Base-by-base conservation (phyloP, 148 eudicot species). In the Diospyros kaki region DNA sequence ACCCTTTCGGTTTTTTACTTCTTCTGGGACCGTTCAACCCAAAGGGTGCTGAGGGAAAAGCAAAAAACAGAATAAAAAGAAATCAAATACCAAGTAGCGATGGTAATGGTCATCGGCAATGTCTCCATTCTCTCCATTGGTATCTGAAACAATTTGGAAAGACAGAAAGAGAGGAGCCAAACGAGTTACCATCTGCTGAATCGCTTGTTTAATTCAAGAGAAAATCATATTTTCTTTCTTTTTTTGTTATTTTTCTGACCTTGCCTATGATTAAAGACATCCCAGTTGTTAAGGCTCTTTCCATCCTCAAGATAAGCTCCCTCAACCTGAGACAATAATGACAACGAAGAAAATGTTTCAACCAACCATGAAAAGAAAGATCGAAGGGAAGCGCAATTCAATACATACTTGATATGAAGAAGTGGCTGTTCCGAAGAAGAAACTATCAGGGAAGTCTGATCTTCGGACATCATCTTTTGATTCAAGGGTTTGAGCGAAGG, bases 61-160 rank as follows among this genome's bases (percentile, higher is more conserved):
- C 10, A 0, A 6, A 18, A 11, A 3, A 18, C 46, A 8, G 17
- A 58, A 41, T 6, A 6, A 44, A 9, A 3, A 14, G 2, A 65
- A 51, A 50, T 58, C 13, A 8, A 1, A 7, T 86, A 90, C 98
- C 88, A 86, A 60, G 80, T 87, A 94, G 12, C 80, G 89, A 79
- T 89, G 95, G 77, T 91, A 94, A 66, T 94, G 91, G 77, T 94
- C 89, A 71, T 88, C 89, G 18, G 93, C 96, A 3, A 94, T 50
- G 60, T 88, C 90, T 66, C 90, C 98, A 74, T 78, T 88, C 14
- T 75, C 88, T 62, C 81, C 83, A 77, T 88, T 83, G 18, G 18
- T 28, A 28, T 28, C 28, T 28, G 28, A 28, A 28, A 28, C 28
- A 28, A 28, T 69, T 18, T 74, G 73, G 52, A 76, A 82, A 4